Evolutionary conservation across 345 rosid genomes (phyloP), one percentile per base, ranked within the genome.

Genomic region (Clausena lansium): DNA sequence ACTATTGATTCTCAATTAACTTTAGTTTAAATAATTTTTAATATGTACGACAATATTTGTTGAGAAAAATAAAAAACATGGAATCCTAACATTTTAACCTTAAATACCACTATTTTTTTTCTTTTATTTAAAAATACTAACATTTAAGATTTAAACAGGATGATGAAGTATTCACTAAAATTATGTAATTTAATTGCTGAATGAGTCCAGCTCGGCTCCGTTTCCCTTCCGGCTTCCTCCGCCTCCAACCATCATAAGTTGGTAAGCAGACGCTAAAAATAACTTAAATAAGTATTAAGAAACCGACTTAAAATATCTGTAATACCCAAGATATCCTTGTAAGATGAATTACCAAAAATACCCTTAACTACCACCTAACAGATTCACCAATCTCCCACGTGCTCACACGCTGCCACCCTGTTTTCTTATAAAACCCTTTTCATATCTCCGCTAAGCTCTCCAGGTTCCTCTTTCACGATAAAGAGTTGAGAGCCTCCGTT

Each of bases 311-410:
- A 7, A 4, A 11, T n/a, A 50, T 11, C 2, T 0, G 5, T 13
- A 17, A 39, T 52, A 5, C 61, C 80, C 0, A 75, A 70, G 47
- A 59, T 45, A 25, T 25, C 75, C 33, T 32, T 5, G 2, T 0
- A 0, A 4, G 0, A 0, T 0, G 15, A 50, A 68, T 5, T 75
- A 5, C 47, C 76, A 5, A 73, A 74, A 74, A 24, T 11, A 32
- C 77, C 80, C 74, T 74, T 74, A 79, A 72, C 82, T 36, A 79
- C 80, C 82, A 22, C 82, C 1, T 38, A 24, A 32, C 36, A 25
- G 52, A 38, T 70, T 45, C 75, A 66, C 77, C 80, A 36, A 59
- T 65, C 79, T 10, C 57, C 33, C 58, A 1, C 58, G 45, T 22
- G 32, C 55, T 0, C 9, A 1, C 52, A 3, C 33, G 13, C n/a